Evolutionary conservation across 2,329 filamentous ascomycete genomes (phyloP).

Genomic region (Aspergillus proliferans): DNA sequence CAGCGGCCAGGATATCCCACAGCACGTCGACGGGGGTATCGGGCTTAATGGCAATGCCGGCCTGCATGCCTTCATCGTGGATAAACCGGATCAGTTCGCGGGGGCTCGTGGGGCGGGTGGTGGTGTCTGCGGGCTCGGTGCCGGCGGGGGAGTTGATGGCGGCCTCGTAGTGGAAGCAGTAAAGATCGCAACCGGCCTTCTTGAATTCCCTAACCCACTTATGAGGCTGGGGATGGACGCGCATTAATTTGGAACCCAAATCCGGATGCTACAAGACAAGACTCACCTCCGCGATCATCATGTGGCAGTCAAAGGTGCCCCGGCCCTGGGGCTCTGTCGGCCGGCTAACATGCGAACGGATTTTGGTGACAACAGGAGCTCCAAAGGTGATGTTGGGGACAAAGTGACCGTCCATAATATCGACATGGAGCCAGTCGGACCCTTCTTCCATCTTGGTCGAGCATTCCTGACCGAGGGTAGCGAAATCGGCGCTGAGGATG

Average conservation of each 20-base stretch:
- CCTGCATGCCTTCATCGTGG: slow-evolving; percentile 78
- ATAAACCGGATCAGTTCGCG: slow-evolving; percentile 84
- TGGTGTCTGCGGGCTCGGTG: slow-evolving; percentile 65
- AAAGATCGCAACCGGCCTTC: slow-evolving; percentile 91
- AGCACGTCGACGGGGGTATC: slow-evolving; percentile 84
- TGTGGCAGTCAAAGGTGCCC: slow-evolving; percentile 98
- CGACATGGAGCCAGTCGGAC: slow-evolving; percentile 89
- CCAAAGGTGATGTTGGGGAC: slow-evolving; percentile 98
- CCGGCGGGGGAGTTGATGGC: slow-evolving; percentile 77
- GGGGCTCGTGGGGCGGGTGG: slow-evolving; percentile 66
- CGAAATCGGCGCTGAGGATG: slow-evolving; percentile 97
- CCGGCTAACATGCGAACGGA: slow-evolving; percentile 74
- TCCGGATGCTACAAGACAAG: background rate
- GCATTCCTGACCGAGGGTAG: slow-evolving; percentile 78
- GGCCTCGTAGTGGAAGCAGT: slow-evolving; percentile 99
- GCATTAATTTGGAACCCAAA: background rate
- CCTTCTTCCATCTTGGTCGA: slow-evolving; percentile 76
- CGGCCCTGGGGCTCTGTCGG: slow-evolving; percentile 64
- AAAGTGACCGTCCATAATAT: slow-evolving; percentile 98
- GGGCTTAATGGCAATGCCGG: slow-evolving; percentile 93
- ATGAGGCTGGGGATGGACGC: slow-evolving; percentile 62
- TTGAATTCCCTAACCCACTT: slow-evolving; percentile 97
- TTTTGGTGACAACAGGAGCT: slow-evolving; percentile 88
- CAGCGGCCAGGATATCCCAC: slow-evolving; percentile 76
- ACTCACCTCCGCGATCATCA: slow-evolving; percentile 96